Percentiles rank a stretch among this genome's conserved stretches.
phyloP scores from a whole-genome alignment of 768 basidiomycete species.

The Pholiota microspora region DNA sequence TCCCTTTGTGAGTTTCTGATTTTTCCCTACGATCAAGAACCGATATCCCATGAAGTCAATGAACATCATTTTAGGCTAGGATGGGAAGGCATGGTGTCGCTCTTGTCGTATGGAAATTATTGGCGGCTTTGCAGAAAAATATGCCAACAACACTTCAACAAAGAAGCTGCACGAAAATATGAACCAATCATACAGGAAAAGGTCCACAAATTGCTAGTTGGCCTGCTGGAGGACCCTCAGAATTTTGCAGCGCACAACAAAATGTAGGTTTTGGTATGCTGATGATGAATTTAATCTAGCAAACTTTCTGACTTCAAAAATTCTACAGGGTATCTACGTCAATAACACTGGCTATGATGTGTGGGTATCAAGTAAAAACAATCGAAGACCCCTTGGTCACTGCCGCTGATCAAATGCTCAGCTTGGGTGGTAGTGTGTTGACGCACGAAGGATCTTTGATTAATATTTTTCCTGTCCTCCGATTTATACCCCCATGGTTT shows the following conservation, averaged over 20 bases:
- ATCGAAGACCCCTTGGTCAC: constrained; percentile 12
- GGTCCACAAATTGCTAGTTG: constrained; percentile 27
- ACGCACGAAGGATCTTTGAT: constrained; percentile 7
- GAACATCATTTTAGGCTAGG: constrained; percentile 22
- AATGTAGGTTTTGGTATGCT: constrained; percentile 5
- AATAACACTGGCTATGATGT: constrained; percentile 15
- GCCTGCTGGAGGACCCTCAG: constrained; percentile 17
- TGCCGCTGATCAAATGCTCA: constrained; percentile 3
- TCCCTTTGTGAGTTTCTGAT: too few species aligned
- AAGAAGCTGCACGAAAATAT: constrained; percentile 24
- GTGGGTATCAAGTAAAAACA: constrained; percentile 14
- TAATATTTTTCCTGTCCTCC: constrained; percentile 14
- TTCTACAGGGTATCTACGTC: constrained; percentile 14
- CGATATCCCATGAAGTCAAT: not conserved
- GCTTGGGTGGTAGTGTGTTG: constrained; percentile 3
- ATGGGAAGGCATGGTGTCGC: constrained; percentile 32
- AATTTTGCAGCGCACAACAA: constrained; percentile 14
- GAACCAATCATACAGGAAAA: constrained; percentile 25
- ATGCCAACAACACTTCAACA: constrained; percentile 33
- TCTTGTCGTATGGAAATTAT: constrained; percentile 30
- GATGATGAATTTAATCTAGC: not conserved
- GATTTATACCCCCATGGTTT: constrained; percentile 14
- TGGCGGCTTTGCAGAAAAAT: constrained; percentile 38
- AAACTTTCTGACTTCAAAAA: not conserved
- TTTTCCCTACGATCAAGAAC: too few species aligned